Percentiles rank a stretch among this genome's conserved stretches.
Conservation (phyloP, 306 rosid species). For the Gleditsia sinensis region DNA sequence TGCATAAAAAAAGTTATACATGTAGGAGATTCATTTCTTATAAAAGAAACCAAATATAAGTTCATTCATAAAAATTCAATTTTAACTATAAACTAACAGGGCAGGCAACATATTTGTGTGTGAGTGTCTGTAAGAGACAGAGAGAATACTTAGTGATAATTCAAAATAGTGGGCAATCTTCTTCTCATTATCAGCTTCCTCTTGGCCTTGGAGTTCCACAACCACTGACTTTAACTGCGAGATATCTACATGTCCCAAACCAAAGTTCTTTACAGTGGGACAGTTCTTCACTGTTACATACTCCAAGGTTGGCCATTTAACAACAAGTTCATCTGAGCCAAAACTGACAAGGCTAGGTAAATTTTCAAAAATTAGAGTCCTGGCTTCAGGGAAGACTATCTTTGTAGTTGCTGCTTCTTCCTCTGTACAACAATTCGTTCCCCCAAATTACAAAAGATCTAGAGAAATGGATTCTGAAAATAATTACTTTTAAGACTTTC, state of each 20-base stretch:
- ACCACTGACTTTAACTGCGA: not conserved
- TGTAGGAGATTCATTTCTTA: not conserved
- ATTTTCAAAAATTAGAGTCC: not conserved
- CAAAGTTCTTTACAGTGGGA: not conserved
- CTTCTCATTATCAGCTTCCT: not conserved
- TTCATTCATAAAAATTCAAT: too few relatives aligned
- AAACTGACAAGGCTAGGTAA: not conserved
- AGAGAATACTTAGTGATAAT: not conserved
- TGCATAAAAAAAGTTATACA: not conserved
- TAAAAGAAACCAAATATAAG: too few relatives aligned
- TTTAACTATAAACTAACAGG: not conserved
- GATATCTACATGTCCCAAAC: not conserved
- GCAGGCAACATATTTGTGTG: not conserved
- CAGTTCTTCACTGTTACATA: not conserved
- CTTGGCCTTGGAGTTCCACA: not conserved
- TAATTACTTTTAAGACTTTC: not conserved
- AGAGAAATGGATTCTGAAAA: not conserved
- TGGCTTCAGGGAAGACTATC: not conserved
- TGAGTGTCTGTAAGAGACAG: too few relatives aligned
- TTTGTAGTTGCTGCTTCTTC: not conserved
- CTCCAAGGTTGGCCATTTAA: not conserved
- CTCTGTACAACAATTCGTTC: not conserved
- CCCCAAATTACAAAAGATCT: not conserved
- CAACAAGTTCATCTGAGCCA: not conserved
- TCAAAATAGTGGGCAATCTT: not conserved